Conservation (phyloP, 768 basidiomycete species). For the Russula emetica region DNA sequence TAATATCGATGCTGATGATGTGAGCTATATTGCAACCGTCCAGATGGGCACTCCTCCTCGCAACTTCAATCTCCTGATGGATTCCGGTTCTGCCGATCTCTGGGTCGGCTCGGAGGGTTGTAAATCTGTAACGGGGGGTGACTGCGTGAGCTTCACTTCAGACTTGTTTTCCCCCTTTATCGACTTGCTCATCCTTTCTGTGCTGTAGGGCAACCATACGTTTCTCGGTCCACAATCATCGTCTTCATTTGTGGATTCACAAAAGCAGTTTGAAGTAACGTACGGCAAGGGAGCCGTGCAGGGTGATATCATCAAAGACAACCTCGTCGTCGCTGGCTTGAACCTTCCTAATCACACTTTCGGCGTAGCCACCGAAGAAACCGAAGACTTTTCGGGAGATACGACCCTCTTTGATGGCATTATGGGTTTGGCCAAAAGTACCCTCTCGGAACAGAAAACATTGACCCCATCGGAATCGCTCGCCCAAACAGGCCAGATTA, state of each 20-base stretch:
- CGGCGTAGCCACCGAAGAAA: slow-evolving; percentile 60
- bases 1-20: slow-evolving; percentile 59
- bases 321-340: slow-evolving; percentile 60
- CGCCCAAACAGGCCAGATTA: slow-evolving; percentile 51
- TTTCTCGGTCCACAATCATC: slow-evolving; percentile 62
- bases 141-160: slow-evolving; percentile 37
- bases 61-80: slow-evolving; percentile 44
- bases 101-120: slow-evolving; percentile 42
- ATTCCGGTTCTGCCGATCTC: slow-evolving; percentile 45
- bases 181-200: background rate
- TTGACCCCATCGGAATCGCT: slow-evolving; percentile 71
- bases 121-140: slow-evolving; percentile 33
- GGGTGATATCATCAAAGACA: slow-evolving; percentile 61
- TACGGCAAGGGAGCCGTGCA: slow-evolving; percentile 69
- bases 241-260: slow-evolving; percentile 54
- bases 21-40: slow-evolving; percentile 46
- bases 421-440: slow-evolving; percentile 71
- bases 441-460: slow-evolving; percentile 59
- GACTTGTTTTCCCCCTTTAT: no score
- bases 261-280: slow-evolving; percentile 51
- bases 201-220: slow-evolving; percentile 54
- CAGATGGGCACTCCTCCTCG: slow-evolving; percentile 44
- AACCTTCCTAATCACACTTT: slow-evolving; percentile 55
- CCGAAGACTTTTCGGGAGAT: slow-evolving; percentile 52
- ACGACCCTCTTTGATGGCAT: slow-evolving; percentile 61